A percentile compares a stretch with the other conserved stretches of the same genome.
Conservation (phyloP, 2,329 filamentous ascomycete genomes). For the Thelonectria rubi region DNA sequence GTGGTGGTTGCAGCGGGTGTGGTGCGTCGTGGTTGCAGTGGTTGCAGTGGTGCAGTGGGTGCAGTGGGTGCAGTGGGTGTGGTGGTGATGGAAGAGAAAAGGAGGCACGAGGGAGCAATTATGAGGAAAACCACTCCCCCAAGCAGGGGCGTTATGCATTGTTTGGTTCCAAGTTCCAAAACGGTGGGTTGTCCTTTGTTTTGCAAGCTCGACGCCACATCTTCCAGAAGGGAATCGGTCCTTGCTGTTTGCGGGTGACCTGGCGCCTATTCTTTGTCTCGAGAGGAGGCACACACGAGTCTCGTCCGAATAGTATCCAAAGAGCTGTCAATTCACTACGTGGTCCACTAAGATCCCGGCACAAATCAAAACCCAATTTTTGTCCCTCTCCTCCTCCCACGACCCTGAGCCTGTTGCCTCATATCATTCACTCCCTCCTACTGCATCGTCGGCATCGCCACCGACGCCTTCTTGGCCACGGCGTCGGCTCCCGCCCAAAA, state of each 20-base stretch:
- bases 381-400: not conserved
- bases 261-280: too few species aligned
- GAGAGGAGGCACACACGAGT: too few species aligned
- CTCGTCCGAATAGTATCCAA: not conserved
- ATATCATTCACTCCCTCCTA: conserved; percentile 27
- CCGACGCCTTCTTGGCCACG: conserved; percentile 82
- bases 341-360: not conserved
- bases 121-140: too few species aligned
- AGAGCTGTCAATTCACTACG: not conserved
- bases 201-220: not conserved
- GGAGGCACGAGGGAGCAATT: too few species aligned
- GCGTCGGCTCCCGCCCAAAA: conserved; percentile 90
- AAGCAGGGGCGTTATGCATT: not conserved
- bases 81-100: not conserved
- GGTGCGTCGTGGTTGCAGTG: too few species aligned
- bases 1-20: too few species aligned
- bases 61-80: too few species aligned
- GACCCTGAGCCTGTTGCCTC: not conserved
- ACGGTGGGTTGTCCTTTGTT: not conserved
- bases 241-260: not conserved
- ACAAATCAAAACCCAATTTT: not conserved
- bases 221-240: not conserved
- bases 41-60: too few species aligned
- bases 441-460: conserved; percentile 79
- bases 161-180: not conserved